Evolutionary conservation across 768 basidiomycete genomes (phyloP).

Genomic region (Hericium alpestre): DNA sequence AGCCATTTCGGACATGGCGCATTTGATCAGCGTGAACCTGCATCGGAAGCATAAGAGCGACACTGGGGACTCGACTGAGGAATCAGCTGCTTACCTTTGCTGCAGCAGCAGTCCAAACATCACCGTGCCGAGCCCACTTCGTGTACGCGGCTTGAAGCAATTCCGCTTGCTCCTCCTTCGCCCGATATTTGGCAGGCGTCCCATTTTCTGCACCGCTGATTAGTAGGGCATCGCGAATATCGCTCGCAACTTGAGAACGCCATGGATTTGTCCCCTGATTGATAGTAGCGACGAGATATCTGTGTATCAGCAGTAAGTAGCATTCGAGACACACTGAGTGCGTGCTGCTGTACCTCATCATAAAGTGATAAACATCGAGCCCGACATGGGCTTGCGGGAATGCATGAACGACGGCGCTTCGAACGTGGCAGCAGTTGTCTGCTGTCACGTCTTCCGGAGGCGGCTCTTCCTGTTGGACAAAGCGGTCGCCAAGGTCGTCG

Average conservation of each 20-base stretch:
- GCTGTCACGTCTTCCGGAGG: not conserved
- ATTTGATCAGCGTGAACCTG: conserved; percentile 21
- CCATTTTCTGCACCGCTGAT: too few relatives aligned
- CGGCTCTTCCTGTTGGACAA: not conserved
- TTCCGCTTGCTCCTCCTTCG: too few relatives aligned
- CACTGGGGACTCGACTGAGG: too few relatives aligned
- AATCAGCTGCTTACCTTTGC: too few relatives aligned
- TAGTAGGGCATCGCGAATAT: too few relatives aligned
- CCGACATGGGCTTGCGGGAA: not conserved
- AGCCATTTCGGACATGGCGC: conserved; percentile 20
- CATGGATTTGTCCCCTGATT: too few relatives aligned
- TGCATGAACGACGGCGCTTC: not conserved
- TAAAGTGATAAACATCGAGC: not conserved
- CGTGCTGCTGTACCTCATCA: not conserved
- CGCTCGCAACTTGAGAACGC: too few relatives aligned
- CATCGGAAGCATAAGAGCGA: not conserved
- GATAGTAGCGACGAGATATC: too few relatives aligned
- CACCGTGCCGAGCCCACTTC: too few relatives aligned
- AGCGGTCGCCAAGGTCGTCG: not conserved
- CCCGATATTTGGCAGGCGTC: too few relatives aligned
- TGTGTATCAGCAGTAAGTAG: not conserved
- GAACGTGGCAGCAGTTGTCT: not conserved
- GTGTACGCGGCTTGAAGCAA: too few relatives aligned
- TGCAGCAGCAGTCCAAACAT: too few relatives aligned
- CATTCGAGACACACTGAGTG: not conserved